A percentile compares a stretch with the other conserved stretches of the same genome.
These are phyloP conservation scores for Boechera stricta DNA, from an alignment of 345 rosid genomes.

Conservation along the genomic window DNA sequence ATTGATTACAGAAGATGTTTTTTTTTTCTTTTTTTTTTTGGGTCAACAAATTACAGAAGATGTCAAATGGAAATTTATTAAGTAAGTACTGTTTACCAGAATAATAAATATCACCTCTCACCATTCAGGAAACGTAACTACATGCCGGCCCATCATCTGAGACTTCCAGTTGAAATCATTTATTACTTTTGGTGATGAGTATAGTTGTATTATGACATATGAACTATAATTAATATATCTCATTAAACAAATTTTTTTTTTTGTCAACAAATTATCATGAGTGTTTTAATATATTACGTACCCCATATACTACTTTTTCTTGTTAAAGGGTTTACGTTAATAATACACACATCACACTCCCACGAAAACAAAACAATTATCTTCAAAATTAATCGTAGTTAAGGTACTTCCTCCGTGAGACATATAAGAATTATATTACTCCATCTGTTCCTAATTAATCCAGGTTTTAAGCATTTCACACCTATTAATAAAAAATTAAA, in stretches of 20 bases:
- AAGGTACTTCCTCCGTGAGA: background rate
- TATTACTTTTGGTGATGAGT: constrained; percentile 2
- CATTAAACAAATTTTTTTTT: background rate
- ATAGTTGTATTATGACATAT: constrained; percentile 27
- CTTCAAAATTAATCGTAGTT: background rate
- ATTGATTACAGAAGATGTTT: constrained; percentile 24
- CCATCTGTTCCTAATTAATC: too few species aligned
- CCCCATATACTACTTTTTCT: background rate
- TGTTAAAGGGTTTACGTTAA: background rate
- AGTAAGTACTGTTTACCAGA: background rate
- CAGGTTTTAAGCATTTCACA: too few species aligned
- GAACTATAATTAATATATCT: constrained; percentile 13
- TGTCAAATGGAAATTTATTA: background rate
- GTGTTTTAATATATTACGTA: background rate
- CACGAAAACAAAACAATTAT: background rate
- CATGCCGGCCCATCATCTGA: constrained; percentile 40
- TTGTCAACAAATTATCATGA: background rate
- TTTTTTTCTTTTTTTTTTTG: too few species aligned
- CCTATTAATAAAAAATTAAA: too few species aligned
- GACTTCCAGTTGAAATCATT: constrained; percentile 34
- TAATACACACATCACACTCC: background rate
- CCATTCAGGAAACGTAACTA: constrained; percentile 34
- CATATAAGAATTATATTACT: background rate
- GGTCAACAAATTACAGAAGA: constrained; percentile 9
- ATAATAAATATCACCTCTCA: constrained; percentile 29